Base-by-base conservation (phyloP, 768 basidiomycete species). In the Calocybe cyanea region DNA sequence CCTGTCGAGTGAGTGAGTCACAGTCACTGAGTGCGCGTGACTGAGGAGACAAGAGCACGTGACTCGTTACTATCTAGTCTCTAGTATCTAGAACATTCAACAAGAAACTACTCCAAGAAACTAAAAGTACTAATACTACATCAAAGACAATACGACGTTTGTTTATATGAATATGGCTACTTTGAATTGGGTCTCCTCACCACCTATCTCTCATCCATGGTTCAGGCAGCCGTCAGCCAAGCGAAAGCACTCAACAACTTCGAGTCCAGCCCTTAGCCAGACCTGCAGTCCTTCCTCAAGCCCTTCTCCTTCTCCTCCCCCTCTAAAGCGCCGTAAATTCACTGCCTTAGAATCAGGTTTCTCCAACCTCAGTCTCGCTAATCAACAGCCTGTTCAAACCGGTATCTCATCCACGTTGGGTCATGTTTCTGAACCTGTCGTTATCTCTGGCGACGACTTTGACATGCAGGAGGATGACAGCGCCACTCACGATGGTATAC, bases 321-420 rank as follows among this genome's bases (percentile, higher is more conserved):
- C 67, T 18, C 59, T 56, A 14, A 81, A 83, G 60, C 74, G 80
- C 7, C 70, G 67, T 42, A 69, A 72, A 54, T 74, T 64, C 56
- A 59, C 51, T 28, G 64, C 65, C 15, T 65, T 85, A 3, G 83
- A 86, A 62, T 66, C 65, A 41, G 80, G 78, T 1, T 63, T 86
- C 38, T 79, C 81, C 15, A 70, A 77, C 52, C 70, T 86, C 35
- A 65, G 64, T 15, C 55, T 73, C 47, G 54, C 57, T 33, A 46
- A 51, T 51, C 54, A 54, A 34, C 45, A 56, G 40, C 25, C 60
- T 2, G 45, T 41, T 4, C 42, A 46, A 21, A 49, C 53, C 43
- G 42, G 36, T 46, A 43, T 46, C 18, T 33, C 51, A 7, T 31
- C 42, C 20, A 49, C 38, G 10, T 45, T 38, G 28, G 36, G 35